Base-by-base conservation (phyloP, 2,329 filamentous ascomycete genomes). In the Alternaria sp. region DNA sequence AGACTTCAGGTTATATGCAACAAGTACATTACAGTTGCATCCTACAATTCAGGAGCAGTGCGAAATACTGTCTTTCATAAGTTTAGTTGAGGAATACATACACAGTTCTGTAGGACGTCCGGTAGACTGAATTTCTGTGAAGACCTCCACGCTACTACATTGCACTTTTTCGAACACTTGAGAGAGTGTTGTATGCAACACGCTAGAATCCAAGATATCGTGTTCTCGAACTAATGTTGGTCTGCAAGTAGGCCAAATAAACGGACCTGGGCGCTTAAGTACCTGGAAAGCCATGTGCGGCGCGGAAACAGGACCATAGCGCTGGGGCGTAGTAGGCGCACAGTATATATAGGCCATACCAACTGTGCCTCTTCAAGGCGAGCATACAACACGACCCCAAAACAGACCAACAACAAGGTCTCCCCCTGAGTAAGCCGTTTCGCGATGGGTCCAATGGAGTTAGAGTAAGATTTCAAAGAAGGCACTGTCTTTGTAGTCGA, bases 281-380 rank as follows among this genome's bases (percentile, higher is more conserved):
- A 56, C 43, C 58, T 36, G 11, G 30, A 36, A 21, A 54, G 53
- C 60, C 60, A 62, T 40, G 55, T 59, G 55, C 32, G 43, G 60
- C 55, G 43, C 30, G 30, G 55, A 32, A 43, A 49, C 44, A 44
- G 13, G 32, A 51, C 59, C 36, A 50, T 30, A 17, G 49, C 46
- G 32, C 32, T 11, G 49, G 52, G 59, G 59, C 55, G 59, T 40
- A 17, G 59, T 47, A 30, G 30, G 43, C 15, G 58, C 13, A 46
- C 44, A 53, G 36, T 52, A 45, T n/a, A 50, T 36, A 51, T 51
- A 61, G 44, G 32, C 59, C 43, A 19, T 25, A 30, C 36, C 11
- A 17, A 40, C 50, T 55, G 50, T 40, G 57, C 50, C 49, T 30
- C 28, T n/a, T 46, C 26, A 53, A 23, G 32, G 57, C 36, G 36